Conservation (phyloP, 345 rosid species). For the Kernera saxatilis region DNA sequence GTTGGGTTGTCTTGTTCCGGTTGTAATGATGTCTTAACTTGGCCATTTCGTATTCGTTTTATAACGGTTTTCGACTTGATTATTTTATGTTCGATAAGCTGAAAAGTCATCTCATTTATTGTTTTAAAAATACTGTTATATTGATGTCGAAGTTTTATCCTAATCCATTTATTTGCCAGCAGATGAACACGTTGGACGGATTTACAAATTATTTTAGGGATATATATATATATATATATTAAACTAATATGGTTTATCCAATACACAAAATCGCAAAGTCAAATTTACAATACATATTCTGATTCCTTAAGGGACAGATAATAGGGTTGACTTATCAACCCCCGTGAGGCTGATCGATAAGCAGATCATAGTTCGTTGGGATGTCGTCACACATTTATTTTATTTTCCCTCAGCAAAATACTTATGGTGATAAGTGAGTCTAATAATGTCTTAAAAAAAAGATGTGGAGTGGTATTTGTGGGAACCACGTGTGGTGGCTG, state of each 20-base stretch:
- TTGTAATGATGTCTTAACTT: conserved; percentile 24
- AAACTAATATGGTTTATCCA: conserved; percentile 6
- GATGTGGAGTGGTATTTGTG: conserved; percentile 12
- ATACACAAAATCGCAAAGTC: conserved; percentile 3
- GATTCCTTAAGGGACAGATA: conserved; percentile 15
- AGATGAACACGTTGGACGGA: conserved; percentile 9
- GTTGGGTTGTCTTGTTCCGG: conserved; percentile 10
- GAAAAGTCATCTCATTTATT: conserved; percentile 19
- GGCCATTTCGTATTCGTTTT: conserved; percentile 17
- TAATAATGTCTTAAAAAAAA: not conserved
- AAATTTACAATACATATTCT: not conserved
- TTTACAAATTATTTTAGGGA: not conserved
- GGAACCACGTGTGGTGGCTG: conserved; percentile 25
- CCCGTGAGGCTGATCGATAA: conserved; percentile 4
- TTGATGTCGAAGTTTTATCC: conserved; percentile 18
- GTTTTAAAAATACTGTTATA: not conserved
- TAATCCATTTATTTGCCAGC: conserved; percentile 22
- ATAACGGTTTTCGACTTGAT: conserved; percentile 17
- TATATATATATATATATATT: no score
- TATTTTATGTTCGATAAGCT: conserved; percentile 4
- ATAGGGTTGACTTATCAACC: conserved; percentile 14
- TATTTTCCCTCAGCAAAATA: not conserved
- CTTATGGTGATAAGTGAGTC: not conserved
- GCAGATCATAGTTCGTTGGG: conserved; percentile 19
- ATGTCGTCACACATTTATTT: conserved; percentile 4